A percentile compares a stretch with the other conserved stretches of the same genome.
phyloP scores from a whole-genome alignment of 176 grass and related monocot genomes.

The Lolium perenne region DNA sequence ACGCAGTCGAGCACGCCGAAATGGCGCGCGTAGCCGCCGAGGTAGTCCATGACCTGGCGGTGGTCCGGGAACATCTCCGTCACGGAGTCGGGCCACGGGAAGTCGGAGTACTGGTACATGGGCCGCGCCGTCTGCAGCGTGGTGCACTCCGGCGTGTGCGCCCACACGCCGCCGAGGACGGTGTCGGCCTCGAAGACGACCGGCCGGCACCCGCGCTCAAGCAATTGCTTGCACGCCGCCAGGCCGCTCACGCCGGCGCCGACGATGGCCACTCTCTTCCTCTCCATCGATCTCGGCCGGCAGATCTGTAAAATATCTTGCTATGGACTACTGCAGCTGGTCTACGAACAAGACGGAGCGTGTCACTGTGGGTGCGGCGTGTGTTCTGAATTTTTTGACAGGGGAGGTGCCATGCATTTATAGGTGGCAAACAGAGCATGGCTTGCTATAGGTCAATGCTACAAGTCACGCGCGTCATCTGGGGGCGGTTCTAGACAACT shows the following conservation, averaged over 20 bases:
- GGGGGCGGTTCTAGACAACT: too few relatives aligned
- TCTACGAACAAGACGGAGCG: too few relatives aligned
- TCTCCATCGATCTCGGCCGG: background rate
- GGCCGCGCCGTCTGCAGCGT: slow-evolving; percentile 60
- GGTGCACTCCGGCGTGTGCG: slow-evolving; percentile 52
- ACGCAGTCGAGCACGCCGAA: slow-evolving; percentile 48
- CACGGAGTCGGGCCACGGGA: slow-evolving; percentile 63
- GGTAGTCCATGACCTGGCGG: slow-evolving; percentile 60
- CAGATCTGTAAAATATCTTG: too few relatives aligned
- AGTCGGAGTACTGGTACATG: slow-evolving; percentile 41
- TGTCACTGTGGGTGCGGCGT: too few relatives aligned
- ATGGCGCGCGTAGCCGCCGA: slow-evolving; percentile 42
- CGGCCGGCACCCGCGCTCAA: slow-evolving; percentile 22
- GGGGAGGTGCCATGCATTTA: too few relatives aligned
- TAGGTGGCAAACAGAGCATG: too few relatives aligned
- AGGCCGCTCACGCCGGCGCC: slow-evolving; percentile 33
- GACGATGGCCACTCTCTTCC: background rate
- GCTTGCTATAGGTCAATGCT: too few relatives aligned
- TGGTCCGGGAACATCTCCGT: slow-evolving; percentile 49
- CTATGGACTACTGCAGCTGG: too few relatives aligned
- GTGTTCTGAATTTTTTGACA: too few relatives aligned
- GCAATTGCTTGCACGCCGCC: slow-evolving; percentile 22
- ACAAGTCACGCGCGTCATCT: too few relatives aligned
- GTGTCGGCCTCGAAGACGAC: slow-evolving; percentile 15
- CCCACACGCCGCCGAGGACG: slow-evolving; percentile 54